Conservation (phyloP, 345 rosid genomes). For the Arabis hirsuta region DNA sequence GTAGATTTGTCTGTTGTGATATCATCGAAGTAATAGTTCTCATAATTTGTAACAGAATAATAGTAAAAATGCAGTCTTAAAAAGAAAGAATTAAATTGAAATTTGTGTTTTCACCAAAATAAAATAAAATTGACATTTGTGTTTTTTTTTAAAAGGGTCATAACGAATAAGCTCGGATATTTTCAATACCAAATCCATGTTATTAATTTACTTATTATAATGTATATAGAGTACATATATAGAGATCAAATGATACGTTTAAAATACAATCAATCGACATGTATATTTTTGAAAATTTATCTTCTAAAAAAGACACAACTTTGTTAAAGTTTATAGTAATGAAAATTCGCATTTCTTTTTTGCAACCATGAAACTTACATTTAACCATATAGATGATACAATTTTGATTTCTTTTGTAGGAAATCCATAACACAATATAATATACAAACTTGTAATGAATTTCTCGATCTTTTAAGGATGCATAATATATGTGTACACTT, state of each 20-base stretch:
- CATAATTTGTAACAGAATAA: too few relatives aligned
- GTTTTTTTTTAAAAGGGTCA: too few relatives aligned
- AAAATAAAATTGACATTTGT: too few relatives aligned
- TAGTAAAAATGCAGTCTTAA: too few relatives aligned
- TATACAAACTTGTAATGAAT: background rate
- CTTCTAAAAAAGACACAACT: background rate
- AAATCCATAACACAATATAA: background rate
- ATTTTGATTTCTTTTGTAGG: background rate
- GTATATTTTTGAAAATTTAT: background rate
- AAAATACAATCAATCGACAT: background rate
- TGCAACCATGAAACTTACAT: conserved; percentile 8
- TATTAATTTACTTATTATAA: background rate
- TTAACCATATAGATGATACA: conserved; percentile 3
- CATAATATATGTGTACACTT: conserved; percentile 1
- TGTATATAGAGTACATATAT: background rate
- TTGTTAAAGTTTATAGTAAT: background rate
- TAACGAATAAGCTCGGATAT: background rate
- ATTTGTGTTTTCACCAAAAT: too few relatives aligned
- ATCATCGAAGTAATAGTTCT: too few relatives aligned
- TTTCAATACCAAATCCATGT: background rate
- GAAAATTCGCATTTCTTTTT: background rate
- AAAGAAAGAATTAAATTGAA: too few relatives aligned
- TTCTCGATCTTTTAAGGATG: conserved; percentile 10
- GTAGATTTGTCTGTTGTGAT: too few relatives aligned
- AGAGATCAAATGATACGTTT: background rate